These are phyloP conservation scores for Hypoxylon crocopeplum DNA, from an alignment of 495 filamentous ascomycete genomes.

Conservation along the genomic window DNA sequence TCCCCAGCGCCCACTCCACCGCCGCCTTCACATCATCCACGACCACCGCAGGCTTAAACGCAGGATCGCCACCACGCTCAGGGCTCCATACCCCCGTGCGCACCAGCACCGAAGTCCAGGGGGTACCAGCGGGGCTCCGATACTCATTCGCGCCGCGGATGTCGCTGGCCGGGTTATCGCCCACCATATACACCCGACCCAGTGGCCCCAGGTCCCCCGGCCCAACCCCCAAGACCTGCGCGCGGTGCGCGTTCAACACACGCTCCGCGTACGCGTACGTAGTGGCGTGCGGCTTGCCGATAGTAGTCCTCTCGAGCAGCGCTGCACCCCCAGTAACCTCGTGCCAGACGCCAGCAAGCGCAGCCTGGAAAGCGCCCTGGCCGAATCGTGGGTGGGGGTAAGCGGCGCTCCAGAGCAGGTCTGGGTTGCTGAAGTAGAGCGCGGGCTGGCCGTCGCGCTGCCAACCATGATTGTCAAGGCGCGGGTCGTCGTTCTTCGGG, in stretches of 20 bases:
- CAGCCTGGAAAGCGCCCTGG: slow-evolving; percentile 88
- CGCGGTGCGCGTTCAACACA: slow-evolving; percentile 67
- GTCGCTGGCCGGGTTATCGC: slow-evolving; percentile 93
- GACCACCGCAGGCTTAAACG: slow-evolving; percentile 59
- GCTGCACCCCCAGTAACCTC: slow-evolving; percentile 70
- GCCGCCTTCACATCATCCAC: slow-evolving; percentile 65
- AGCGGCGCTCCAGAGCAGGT: slow-evolving; percentile 83
- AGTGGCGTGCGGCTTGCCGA: slow-evolving; percentile 79
- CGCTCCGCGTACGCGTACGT: slow-evolving; percentile 88
- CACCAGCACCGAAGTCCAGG: slow-evolving; percentile 84
- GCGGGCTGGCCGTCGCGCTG: slow-evolving; percentile 79
- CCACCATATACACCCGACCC: slow-evolving; percentile 90
- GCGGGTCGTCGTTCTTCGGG: slow-evolving; percentile 50
- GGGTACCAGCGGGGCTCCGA: slow-evolving; percentile 65
- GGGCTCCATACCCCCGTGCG: slow-evolving; percentile 80
- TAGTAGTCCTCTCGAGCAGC: slow-evolving; percentile 67
- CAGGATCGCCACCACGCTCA: slow-evolving; percentile 46
- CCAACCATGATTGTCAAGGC: slow-evolving; percentile 72
- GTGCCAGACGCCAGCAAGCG: slow-evolving; percentile 78
- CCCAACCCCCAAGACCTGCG: slow-evolving; percentile 43
- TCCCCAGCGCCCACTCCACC: slow-evolving; percentile 50
- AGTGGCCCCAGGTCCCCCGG: slow-evolving; percentile 47
- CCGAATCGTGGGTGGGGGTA: slow-evolving; percentile 90
- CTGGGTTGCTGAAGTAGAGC: slow-evolving; percentile 88
- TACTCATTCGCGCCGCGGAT: slow-evolving; percentile 89